A percentile compares a stretch with the other conserved stretches of the same genome.
Conservation (phyloP, 208 protist genomes). For the Strigomonas galati region DNA sequence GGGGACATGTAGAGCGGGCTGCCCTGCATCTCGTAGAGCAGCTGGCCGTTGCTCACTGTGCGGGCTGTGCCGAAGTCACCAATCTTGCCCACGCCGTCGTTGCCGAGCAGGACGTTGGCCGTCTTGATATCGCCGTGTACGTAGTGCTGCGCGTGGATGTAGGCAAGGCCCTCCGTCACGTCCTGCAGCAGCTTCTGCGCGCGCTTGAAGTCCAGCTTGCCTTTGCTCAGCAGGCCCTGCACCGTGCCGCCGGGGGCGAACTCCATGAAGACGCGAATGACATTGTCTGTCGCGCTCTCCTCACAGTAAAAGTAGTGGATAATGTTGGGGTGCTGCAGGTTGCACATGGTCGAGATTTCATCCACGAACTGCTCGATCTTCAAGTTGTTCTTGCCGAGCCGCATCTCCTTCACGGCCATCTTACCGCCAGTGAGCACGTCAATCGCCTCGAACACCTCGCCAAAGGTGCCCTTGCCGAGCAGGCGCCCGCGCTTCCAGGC, state of each 20-base stretch:
- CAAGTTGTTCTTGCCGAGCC: conserved; percentile 49
- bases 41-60: conserved; percentile 48
- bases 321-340: conserved; percentile 90
- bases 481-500: conserved; percentile 72
- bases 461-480: conserved; percentile 80
- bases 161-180: conserved; percentile 82
- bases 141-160: conserved; percentile 89
- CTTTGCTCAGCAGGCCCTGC: conserved; percentile 51
- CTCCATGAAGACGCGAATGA: conserved; percentile 90
- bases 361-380: conserved; percentile 78
- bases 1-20: conserved; percentile 89
- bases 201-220: conserved; percentile 61
- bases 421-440: conserved; percentile 80
- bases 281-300: conserved; percentile 50
- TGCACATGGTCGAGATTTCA: conserved; percentile 89
- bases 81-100: conserved; percentile 81
- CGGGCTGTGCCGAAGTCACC: conserved; percentile 90
- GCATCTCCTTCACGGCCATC: conserved; percentile 91
- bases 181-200: conserved; percentile 65
- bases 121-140: conserved; percentile 94
- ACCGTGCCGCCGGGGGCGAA: conserved; percentile 82
- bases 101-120: conserved; percentile 85
- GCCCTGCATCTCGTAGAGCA: conserved; percentile 84
- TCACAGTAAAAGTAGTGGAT: conserved; percentile 94
- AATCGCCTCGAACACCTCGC: conserved; percentile 85